phyloP scores from a whole-genome alignment of 2,329 filamentous ascomycete species.

The Colletotrichum graminicola region DNA sequence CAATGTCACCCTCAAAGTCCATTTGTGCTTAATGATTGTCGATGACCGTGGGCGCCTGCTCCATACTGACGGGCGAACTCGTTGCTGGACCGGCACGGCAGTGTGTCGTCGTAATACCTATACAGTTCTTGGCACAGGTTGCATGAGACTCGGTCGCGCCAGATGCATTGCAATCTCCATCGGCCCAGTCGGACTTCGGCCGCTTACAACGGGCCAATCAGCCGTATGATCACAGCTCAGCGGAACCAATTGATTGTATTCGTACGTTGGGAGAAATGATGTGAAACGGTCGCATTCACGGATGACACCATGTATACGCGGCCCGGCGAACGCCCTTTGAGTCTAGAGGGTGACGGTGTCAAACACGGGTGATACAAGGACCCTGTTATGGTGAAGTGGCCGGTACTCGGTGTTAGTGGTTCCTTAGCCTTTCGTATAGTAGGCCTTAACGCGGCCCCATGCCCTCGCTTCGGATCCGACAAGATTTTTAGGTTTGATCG shows the following conservation, averaged over 20 bases:
- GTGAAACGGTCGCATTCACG: neutral
- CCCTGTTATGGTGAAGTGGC: conserved; percentile 19
- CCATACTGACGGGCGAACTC: too few species aligned
- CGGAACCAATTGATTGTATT: neutral
- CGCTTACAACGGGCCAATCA: neutral
- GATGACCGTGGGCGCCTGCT: neutral
- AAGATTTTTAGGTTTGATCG: conserved; percentile 44
- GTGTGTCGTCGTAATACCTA: neutral
- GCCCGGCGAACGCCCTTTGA: conserved; percentile 2
- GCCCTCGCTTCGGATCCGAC: conserved; percentile 17
- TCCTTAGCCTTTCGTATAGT: neutral
- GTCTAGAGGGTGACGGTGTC: conserved; percentile 18
- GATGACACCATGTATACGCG: neutral
- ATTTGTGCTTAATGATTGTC: neutral
- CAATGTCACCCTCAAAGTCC: too few species aligned
- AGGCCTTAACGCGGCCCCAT: conserved; percentile 7
- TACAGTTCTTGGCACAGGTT: neutral
- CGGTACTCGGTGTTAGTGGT: conserved; percentile 20
- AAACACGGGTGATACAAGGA: conserved; percentile 41
- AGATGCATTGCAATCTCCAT: neutral
- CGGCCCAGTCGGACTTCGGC: neutral
- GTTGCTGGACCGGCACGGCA: neutral
- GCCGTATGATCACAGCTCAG: neutral
- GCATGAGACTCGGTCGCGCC: neutral
- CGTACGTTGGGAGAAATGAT: neutral